Conservation (phyloP, 306 rosid genomes). For the Dalbergia cultrata region DNA sequence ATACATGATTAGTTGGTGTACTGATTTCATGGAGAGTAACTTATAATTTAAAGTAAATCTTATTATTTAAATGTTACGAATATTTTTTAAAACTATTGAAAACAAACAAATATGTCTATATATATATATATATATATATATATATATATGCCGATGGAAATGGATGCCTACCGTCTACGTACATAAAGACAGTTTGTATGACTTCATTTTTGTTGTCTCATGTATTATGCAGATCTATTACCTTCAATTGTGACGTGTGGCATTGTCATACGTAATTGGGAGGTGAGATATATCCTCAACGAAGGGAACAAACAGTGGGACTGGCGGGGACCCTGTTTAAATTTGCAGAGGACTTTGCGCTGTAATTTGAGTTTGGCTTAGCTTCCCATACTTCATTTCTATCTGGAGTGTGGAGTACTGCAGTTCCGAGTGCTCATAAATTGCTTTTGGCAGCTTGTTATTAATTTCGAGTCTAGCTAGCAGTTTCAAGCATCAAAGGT, state of each 20-base stretch:
- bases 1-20: background rate
- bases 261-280: background rate
- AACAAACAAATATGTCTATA: background rate
- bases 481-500: constrained; percentile 6
- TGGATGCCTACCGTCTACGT: no score
- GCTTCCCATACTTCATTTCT: constrained; percentile 1
- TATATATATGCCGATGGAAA: no score
- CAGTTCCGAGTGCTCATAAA: constrained; percentile 11
- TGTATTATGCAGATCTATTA: no score
- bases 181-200: no score
- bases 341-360: background rate
- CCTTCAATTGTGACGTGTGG: background rate
- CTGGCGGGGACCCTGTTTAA: background rate
- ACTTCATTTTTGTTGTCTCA: background rate
- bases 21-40: background rate
- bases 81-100: background rate
- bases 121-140: no score
- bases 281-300: background rate
- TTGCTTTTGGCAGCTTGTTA: background rate
- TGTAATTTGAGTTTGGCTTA: background rate
- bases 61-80: background rate
- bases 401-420: background rate
- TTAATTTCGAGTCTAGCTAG: background rate
- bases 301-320: background rate
- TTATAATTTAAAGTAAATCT: background rate